A percentile compares a stretch with the other conserved stretches of the same genome.
These are phyloP conservation scores for Verticillium klebahnii DNA, from an alignment of 2,329 filamentous ascomycete species.

Conservation along the genomic window DNA sequence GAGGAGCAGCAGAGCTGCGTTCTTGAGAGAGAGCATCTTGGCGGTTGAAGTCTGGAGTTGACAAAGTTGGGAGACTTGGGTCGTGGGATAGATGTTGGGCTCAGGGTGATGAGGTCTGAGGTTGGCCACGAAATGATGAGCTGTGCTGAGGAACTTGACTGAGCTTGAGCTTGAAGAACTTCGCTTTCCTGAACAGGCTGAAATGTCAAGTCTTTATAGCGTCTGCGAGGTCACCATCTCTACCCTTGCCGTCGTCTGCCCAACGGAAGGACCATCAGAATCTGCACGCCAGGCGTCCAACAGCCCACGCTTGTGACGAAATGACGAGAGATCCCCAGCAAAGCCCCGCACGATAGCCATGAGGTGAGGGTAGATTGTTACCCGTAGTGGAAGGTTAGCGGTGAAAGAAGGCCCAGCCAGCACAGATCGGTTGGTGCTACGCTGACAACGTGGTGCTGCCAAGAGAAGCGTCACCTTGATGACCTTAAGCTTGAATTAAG, in stretches of 20 bases:
- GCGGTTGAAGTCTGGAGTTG: neutral
- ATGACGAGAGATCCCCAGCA: neutral
- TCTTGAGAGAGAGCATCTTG: neutral
- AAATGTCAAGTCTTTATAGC: neutral
- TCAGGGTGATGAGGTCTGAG: neutral
- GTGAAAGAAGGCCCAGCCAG: neutral
- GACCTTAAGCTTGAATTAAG: neutral
- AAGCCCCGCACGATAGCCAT: neutral
- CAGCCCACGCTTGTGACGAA: neutral
- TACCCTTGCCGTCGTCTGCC: neutral
- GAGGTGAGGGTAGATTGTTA: neutral
- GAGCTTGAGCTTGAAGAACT: neutral
- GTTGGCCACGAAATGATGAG: neutral
- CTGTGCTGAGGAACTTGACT: neutral
- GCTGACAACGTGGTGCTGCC: neutral
- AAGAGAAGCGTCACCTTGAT: neutral
- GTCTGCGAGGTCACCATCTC: neutral
- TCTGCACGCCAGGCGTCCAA: neutral
- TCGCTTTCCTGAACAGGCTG: neutral
- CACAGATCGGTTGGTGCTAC: neutral
- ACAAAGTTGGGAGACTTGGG: neutral
- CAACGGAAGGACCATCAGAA: neutral
- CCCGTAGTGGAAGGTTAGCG: neutral
- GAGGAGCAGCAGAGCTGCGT: slow-evolving; percentile 17
- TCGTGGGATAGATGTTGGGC: neutral